Percentiles rank a stretch among this genome's conserved stretches.
phyloP scores from a whole-genome alignment of 257 asterid genomes.

The Scutellaria minor region DNA sequence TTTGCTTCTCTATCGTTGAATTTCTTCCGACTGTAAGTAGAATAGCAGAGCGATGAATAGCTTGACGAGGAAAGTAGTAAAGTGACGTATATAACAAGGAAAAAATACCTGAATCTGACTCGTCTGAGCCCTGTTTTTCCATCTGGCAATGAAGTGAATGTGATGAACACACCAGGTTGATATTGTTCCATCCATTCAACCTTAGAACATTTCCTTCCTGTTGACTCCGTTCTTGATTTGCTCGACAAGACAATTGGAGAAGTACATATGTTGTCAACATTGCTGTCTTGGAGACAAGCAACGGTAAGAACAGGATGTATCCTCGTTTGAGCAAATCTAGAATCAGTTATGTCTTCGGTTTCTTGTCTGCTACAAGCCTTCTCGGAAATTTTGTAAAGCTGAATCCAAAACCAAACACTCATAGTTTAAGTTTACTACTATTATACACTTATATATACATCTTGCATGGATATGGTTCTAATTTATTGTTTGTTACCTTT shows the following conservation, averaged over 20 bases:
- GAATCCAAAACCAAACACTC: neutral
- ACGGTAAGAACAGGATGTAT: constrained; percentile 3
- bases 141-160: constrained; percentile 28
- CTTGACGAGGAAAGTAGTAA: too few species aligned
- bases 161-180: constrained; percentile 34
- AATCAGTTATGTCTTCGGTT: neutral
- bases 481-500: constrained; percentile 12
- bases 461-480: neutral
- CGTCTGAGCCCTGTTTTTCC: constrained; percentile 22
- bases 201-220: neutral
- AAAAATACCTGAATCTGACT: constrained; percentile 31
- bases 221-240: constrained; percentile 12
- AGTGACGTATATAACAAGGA: neutral
- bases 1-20: constrained; percentile 37
- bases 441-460: too few species aligned
- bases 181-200: constrained; percentile 28
- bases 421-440: neutral
- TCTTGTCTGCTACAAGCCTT: constrained; percentile 7
- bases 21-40: constrained; percentile 22
- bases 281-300: neutral
- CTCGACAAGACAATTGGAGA: constrained; percentile 21
- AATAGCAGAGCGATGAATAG: too few species aligned
- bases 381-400: constrained; percentile 26
- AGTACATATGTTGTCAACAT: neutral
- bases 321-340: constrained; percentile 15